phyloP scores from a whole-genome alignment of 331 rosid species.

The Cydonia oblonga region DNA sequence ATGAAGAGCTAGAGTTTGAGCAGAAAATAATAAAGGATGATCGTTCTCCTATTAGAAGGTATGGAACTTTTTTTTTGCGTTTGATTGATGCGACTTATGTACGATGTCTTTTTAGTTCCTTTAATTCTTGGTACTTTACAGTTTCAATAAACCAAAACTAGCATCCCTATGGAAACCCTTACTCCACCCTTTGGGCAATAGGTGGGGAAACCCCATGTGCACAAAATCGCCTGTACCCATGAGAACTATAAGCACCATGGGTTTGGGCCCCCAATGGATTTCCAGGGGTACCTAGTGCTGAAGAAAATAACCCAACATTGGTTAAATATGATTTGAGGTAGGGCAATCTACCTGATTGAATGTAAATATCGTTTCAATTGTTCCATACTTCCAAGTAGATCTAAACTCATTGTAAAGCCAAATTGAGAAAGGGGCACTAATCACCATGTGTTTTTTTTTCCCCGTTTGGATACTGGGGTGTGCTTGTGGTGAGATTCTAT shows the following conservation, averaged over 20 bases:
- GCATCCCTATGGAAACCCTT: neutral
- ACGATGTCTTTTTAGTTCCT: neutral
- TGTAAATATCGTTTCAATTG: neutral
- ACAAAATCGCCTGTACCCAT: neutral
- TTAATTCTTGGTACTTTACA: neutral
- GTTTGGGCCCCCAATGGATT: neutral
- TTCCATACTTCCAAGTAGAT: neutral
- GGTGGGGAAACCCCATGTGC: neutral
- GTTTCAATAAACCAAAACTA: neutral
- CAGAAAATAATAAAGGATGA: conserved; percentile 40
- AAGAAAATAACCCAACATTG: neutral
- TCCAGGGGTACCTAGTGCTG: neutral
- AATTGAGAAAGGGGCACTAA: neutral
- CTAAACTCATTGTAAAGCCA: neutral
- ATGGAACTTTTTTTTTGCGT: neutral
- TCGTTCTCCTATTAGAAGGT: conserved; percentile 53
- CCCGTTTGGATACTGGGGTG: neutral
- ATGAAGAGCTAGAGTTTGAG: conserved; percentile 90
- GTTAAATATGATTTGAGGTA: neutral
- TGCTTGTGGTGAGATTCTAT: neutral
- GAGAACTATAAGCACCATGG: neutral
- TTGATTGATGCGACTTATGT: neutral
- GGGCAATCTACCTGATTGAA: neutral
- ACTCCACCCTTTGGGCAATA: neutral
- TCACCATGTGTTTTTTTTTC: neutral